phyloP scores from a whole-genome alignment of 2,329 filamentous ascomycete genomes.

The Gremmenia infestans region DNA sequence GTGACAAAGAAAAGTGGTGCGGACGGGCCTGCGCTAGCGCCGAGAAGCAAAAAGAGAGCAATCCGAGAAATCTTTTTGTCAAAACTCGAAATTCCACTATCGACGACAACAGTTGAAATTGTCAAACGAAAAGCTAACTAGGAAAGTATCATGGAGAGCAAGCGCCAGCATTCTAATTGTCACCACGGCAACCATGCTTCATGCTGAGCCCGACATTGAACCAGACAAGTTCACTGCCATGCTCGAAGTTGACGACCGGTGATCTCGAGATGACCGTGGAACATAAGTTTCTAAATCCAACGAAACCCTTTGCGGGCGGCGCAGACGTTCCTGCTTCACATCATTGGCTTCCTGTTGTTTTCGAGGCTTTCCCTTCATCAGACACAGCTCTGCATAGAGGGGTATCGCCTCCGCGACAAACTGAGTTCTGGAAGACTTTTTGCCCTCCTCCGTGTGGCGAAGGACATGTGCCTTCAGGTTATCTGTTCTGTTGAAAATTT shows the following conservation, averaged over 20 bases:
- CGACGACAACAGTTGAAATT: not conserved
- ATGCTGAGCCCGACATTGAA: no score
- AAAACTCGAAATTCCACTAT: not conserved
- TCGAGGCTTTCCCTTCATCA: not conserved
- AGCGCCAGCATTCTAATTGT: not conserved
- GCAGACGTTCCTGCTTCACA: not conserved
- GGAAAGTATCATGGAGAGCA: not conserved
- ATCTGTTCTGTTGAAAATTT: conserved; percentile 21
- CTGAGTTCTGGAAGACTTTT: conserved; percentile 1
- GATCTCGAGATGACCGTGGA: not conserved
- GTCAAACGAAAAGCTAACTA: not conserved
- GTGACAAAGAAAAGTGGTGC: not conserved
- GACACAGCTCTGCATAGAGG: not conserved
- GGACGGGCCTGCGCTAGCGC: not conserved
- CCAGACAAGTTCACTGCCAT: no score
- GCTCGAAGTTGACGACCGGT: not conserved
- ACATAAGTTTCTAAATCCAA: not conserved
- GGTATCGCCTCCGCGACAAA: not conserved
- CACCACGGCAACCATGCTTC: not conserved
- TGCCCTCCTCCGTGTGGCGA: conserved; percentile 11
- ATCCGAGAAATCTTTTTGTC: not conserved
- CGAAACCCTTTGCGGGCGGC: not conserved
- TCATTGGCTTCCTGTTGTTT: not conserved
- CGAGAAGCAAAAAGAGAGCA: not conserved
- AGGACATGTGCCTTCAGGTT: conserved; percentile 23